phyloP scores from a whole-genome alignment of 2,329 filamentous ascomycete species.

The Fusarium compactum region DNA sequence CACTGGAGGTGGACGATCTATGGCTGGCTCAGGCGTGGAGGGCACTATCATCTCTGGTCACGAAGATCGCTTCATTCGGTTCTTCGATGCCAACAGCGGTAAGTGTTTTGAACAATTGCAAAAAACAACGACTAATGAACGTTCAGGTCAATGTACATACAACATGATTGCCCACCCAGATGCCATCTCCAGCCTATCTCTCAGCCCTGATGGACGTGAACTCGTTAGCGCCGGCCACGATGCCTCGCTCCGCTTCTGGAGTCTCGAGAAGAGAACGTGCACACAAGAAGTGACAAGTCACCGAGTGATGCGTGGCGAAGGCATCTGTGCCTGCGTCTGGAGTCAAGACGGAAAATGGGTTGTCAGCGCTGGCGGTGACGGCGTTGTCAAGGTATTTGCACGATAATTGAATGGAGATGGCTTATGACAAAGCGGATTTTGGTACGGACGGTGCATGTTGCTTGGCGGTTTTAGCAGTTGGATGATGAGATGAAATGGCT shows the following conservation, averaged over 20 bases:
- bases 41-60: constrained; percentile 96
- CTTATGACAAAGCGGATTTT: constrained; percentile 21
- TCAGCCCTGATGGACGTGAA: constrained; percentile 93
- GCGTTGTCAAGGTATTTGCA: constrained; percentile 92
- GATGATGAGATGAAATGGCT: constrained; percentile 26
- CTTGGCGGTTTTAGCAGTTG: constrained; percentile 27
- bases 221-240: constrained; percentile 97
- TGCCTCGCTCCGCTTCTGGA: constrained; percentile 96
- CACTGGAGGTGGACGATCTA: constrained; percentile 74
- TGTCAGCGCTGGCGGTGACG: constrained; percentile 93
- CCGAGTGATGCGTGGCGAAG: constrained; percentile 94
- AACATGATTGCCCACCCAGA: constrained; percentile 97
- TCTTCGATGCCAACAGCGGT: constrained; percentile 99
- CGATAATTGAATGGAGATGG: constrained; percentile 40
- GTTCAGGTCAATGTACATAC: constrained; percentile 95
- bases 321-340: constrained; percentile 94
- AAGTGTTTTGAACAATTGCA: constrained; percentile 63
- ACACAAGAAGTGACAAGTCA: constrained; percentile 96
- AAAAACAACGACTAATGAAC: constrained; percentile 19
- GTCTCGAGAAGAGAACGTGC: constrained; percentile 92
- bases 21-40: constrained; percentile 83
- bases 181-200: constrained; percentile 88
- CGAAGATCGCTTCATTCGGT: constrained; percentile 94
- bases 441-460: constrained; percentile 30
- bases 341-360: constrained; percentile 95